Evolutionary conservation across 192 early-diverging fungal genomes (phyloP).

Genomic region (Podila verticillata): DNA sequence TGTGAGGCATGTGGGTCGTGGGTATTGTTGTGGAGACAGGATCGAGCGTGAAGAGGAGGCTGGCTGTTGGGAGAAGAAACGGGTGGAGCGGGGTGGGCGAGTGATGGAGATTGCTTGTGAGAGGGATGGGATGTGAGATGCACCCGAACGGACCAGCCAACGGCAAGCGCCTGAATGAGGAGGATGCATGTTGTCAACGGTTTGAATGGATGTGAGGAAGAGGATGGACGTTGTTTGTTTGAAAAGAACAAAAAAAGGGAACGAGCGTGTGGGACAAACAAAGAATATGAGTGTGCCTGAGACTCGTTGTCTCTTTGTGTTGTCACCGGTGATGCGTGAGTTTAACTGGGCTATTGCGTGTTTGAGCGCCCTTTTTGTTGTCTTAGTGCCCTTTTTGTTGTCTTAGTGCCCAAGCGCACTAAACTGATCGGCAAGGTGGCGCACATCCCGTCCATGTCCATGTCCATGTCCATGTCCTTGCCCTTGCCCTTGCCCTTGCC

Average conservation of each 20-base stretch:
- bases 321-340: too few relatives aligned
- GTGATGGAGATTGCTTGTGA: too few relatives aligned
- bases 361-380: too few relatives aligned
- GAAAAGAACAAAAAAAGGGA: neutral
- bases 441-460: neutral
- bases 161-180: neutral
- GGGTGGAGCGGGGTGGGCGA: too few relatives aligned
- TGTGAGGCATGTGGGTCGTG: neutral
- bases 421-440: too few relatives aligned
- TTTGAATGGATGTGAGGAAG: neutral
- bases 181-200: neutral
- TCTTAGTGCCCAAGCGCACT: too few relatives aligned
- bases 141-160: conserved; percentile 2
- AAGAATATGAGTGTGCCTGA: neutral
- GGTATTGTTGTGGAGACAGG: neutral
- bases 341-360: too few relatives aligned
- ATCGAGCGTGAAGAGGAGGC: too few relatives aligned
- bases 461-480: neutral
- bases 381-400: too few relatives aligned
- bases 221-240: neutral
- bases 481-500: neutral
- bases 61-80: too few relatives aligned
- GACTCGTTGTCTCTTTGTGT: too few relatives aligned
- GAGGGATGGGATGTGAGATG: neutral
- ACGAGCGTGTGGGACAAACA: neutral